Evolutionary conservation across 225 moss, liverwort and hornwort genomes (phyloP), one percentile per base, ranked within the genome.

Genomic region (Physcomitrellopsis africana): DNA sequence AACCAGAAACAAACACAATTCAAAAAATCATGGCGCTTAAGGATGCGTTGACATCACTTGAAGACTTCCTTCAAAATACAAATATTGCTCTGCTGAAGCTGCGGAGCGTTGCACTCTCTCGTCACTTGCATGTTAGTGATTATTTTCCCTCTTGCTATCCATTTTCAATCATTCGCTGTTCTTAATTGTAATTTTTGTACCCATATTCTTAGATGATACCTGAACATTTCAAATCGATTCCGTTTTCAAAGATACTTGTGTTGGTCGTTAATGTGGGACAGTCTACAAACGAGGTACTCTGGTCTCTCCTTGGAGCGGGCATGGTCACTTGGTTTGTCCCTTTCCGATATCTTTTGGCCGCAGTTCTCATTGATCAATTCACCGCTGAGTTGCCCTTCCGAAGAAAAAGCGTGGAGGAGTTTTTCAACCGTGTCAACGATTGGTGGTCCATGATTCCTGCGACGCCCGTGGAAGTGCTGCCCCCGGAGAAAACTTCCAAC

Each of bases 371-470:
- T n/a, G 91, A 91, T 47, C 91, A 91, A 72, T 91, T 91, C 70
- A 91, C 91, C 5, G 48, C 20, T 15, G 77, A 85, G 27, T 45
- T 91, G 14, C 73, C 76, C 19, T 86, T 89, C 23, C 80, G 91
- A 75, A 82, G 88, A 62, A 81, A 81, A 23, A 79, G 84, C 17
- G 82, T 89, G 20, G 67, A 70, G 24, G 78, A 80, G 52, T 57
- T 89, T 4, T 79, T 86, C 9, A 54, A 1, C 5, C 67, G 77
- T n/a, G 59, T 91, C 3, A 32, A 72, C 46, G 84, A 80, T 1
- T 89, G 89, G 89, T 91, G 91, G 91, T 78, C 69, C 23, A 77
- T 79, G 12, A 86, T 91, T 46, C 91, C 91, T 26, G 91, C 89
- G 16, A 80, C 89, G 11, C 89, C 89, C 10, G 89, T 91, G 9